phyloP scores from a whole-genome alignment of 345 rosid genomes.

The Acer saccharum region DNA sequence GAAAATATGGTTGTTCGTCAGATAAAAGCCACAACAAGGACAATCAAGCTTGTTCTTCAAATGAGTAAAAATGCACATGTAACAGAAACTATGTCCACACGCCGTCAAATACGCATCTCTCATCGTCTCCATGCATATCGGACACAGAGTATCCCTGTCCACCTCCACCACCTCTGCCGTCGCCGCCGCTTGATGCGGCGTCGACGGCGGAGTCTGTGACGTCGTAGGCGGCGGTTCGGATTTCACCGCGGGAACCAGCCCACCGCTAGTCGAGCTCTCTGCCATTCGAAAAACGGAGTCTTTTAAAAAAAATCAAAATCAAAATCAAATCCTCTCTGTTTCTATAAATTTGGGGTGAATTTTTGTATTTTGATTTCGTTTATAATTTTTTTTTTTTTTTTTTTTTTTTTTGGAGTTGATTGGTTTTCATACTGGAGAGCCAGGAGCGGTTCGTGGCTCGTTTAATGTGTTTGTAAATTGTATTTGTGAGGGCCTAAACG shows the following conservation, averaged over 20 bases:
- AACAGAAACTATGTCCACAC: slow-evolving; percentile 60
- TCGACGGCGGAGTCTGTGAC: not conserved
- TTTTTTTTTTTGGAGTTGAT: not conserved
- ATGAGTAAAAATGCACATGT: slow-evolving; percentile 51
- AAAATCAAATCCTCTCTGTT: not conserved
- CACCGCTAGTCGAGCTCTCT: slow-evolving; percentile 32
- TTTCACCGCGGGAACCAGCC: slow-evolving; percentile 31
- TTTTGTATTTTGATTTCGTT: not conserved
- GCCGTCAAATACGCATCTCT: slow-evolving; percentile 55
- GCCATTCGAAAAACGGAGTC: slow-evolving; percentile 23
- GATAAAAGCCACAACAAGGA: slow-evolving; percentile 54
- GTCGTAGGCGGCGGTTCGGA: slow-evolving; percentile 17
- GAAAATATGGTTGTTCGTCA: slow-evolving; percentile 45
- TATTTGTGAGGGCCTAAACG: slow-evolving; percentile 33
- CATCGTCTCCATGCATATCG: slow-evolving; percentile 62
- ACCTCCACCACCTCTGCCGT: slow-evolving; percentile 5
- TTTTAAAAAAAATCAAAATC: no score
- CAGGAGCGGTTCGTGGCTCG: no score
- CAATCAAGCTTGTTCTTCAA: slow-evolving; percentile 52
- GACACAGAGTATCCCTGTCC: slow-evolving; percentile 53
- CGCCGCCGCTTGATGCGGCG: not conserved
- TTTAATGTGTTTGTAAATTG: not conserved
- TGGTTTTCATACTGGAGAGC: not conserved
- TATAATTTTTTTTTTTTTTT: no score
- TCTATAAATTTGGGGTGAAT: not conserved